Conservation (phyloP, 2,329 filamentous ascomycete species). For the Penicillium sp. region DNA sequence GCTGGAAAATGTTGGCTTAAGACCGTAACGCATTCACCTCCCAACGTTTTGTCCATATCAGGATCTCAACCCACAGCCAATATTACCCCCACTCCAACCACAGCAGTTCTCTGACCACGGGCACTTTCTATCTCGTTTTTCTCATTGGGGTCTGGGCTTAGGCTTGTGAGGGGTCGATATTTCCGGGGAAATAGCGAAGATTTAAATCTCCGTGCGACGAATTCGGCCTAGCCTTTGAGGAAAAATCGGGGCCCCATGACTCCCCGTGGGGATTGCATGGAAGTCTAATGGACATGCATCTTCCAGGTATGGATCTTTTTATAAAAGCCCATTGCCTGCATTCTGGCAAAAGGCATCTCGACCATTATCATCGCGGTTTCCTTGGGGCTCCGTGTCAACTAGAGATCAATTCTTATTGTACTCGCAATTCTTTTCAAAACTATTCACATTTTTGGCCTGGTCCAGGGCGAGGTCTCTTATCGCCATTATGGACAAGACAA, state of each 20-base stretch:
- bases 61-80: too few species aligned
- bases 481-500: neutral
- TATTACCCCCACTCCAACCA: too few species aligned
- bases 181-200: neutral
- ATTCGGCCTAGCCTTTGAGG: neutral
- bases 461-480: neutral
- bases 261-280: neutral
- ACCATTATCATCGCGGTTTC: neutral
- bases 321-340: neutral
- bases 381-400: neutral
- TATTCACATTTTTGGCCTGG: neutral
- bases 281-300: neutral
- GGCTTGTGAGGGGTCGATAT: neutral
- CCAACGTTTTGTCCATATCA: too few species aligned
- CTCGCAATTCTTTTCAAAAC: too few species aligned
- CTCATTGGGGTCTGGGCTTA: neutral
- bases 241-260: neutral
- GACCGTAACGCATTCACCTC: too few species aligned
- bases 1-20: too few species aligned
- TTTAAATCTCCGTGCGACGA: neutral
- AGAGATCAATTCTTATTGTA: neutral
- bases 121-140: too few species aligned
- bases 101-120: too few species aligned
- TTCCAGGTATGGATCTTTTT: neutral
- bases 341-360: neutral